Evolutionary conservation across 805 yeast species (phyloP).

Genomic region (Hanseniaspora singularis): DNA sequence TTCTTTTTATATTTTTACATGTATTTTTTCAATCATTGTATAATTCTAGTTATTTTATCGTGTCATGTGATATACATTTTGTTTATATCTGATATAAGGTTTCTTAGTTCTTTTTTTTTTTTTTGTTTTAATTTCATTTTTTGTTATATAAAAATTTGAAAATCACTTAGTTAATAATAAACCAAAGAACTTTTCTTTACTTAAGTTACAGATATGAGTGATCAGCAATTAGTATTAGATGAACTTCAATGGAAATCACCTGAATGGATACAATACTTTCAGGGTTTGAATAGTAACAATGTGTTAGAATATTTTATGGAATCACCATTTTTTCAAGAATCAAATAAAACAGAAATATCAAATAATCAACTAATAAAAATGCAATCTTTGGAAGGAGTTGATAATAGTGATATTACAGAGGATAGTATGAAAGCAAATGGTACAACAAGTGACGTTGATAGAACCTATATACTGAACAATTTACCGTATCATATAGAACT

Average conservation of each 20-base stretch:
- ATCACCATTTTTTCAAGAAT: constrained; percentile 66
- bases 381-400: constrained; percentile 52
- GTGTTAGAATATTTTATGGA: constrained; percentile 87
- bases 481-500: constrained; percentile 30
- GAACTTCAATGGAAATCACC: constrained; percentile 96
- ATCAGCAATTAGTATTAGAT: constrained; percentile 87
- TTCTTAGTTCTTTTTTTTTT: no score
- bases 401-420: constrained; percentile 12
- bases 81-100: no score
- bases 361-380: constrained; percentile 89
- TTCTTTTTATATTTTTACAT: no score
- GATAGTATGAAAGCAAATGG: constrained; percentile 11
- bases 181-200: no score
- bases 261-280: constrained; percentile 82
- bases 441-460: constrained; percentile 13
- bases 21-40: no score
- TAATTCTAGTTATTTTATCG: no score
- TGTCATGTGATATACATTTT: no score
- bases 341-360: constrained; percentile 56
- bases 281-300: constrained; percentile 76
- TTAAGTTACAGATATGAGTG: constrained; percentile 25
- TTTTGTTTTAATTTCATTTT: no score
- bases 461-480: constrained; percentile 18
- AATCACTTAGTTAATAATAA: no score
- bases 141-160: no score